phyloP scores from a whole-genome alignment of 495 filamentous ascomycete species.

The Tuber umbilicatum region DNA sequence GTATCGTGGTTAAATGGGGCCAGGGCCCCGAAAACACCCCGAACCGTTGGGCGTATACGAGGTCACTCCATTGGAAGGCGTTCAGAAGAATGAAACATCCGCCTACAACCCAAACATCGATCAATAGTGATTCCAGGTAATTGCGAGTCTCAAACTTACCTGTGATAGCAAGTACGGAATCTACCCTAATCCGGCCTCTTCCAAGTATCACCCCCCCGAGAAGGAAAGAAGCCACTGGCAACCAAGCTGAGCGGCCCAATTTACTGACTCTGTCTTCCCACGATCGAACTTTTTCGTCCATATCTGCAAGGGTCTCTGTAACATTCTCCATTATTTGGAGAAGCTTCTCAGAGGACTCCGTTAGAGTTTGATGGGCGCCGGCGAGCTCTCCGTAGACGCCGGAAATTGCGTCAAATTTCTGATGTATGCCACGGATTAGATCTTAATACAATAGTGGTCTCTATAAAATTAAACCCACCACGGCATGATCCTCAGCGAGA shows the following conservation, averaged over 20 bases:
- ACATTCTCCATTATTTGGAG: conserved; percentile 11
- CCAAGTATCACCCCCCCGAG: conserved; percentile 23
- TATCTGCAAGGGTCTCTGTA: conserved; percentile 16
- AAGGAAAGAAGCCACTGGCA: conserved; percentile 16
- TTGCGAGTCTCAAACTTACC: conserved; percentile 12
- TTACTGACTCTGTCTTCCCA: conserved; percentile 15
- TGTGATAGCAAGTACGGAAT: conserved; percentile 7
- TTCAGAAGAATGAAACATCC: background rate
- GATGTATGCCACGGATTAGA: background rate
- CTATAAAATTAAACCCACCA: background rate
- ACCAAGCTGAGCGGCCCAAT: conserved; percentile 10
- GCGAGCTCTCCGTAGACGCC: conserved; percentile 20
- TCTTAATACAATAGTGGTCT: background rate
- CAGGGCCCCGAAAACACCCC: background rate
- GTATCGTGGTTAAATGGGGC: background rate
- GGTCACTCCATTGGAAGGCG: background rate
- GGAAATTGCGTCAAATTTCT: conserved; percentile 23
- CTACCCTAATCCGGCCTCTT: conserved; percentile 13
- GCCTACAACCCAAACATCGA: background rate
- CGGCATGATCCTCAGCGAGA: background rate
- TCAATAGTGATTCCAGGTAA: background rate
- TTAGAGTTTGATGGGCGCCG: conserved; percentile 15
- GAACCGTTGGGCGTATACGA: background rate
- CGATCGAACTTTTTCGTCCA: conserved; percentile 17
- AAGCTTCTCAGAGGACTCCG: conserved; percentile 14